Percentiles rank a stretch among this genome's conserved stretches.
Evolutionary conservation across 208 protist genomes (phyloP).

Genomic region (Leishmania tropica): DNA sequence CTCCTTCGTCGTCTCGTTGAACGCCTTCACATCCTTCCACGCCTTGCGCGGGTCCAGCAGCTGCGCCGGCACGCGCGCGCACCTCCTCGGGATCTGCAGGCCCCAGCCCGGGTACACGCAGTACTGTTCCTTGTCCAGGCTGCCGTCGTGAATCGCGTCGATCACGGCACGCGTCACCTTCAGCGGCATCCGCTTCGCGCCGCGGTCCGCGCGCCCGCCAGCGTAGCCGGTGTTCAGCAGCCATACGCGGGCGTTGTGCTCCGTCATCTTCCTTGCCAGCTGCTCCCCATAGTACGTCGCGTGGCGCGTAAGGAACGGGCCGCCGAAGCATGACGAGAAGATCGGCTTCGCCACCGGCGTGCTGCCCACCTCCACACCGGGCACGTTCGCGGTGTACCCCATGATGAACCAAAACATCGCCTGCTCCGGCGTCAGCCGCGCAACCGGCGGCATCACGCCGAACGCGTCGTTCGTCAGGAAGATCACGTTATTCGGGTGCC

Average conservation of each 20-base stretch:
- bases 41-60: conserved; percentile 91
- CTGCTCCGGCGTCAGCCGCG: conserved; percentile 90
- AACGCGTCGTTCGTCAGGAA: conserved; percentile 98
- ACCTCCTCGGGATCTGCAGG: conserved; percentile 85
- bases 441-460: conserved; percentile 96
- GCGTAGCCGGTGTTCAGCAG: conserved; percentile 97
- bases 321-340: conserved; percentile 97
- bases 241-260: conserved; percentile 88
- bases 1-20: conserved; percentile 80
- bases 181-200: conserved; percentile 90
- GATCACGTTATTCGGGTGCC: conserved; percentile 96
- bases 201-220: conserved; percentile 84
- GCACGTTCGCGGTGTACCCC: conserved; percentile 95
- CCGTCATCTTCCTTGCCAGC: conserved; percentile 93
- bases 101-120: conserved; percentile 86
- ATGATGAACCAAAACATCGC: conserved; percentile 96
- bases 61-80: conserved; percentile 83
- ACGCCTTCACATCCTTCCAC: conserved; percentile 90
- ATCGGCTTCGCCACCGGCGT: conserved; percentile 88
- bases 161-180: conserved; percentile 95
- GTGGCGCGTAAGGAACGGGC: conserved; percentile 96
- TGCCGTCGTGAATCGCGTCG: conserved; percentile 95
- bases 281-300: conserved; percentile 96
- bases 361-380: conserved; percentile 94
- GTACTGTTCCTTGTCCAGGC: conserved; percentile 78